Conservation (phyloP, 306 rosid genomes). For the Alnus glutinosa region DNA sequence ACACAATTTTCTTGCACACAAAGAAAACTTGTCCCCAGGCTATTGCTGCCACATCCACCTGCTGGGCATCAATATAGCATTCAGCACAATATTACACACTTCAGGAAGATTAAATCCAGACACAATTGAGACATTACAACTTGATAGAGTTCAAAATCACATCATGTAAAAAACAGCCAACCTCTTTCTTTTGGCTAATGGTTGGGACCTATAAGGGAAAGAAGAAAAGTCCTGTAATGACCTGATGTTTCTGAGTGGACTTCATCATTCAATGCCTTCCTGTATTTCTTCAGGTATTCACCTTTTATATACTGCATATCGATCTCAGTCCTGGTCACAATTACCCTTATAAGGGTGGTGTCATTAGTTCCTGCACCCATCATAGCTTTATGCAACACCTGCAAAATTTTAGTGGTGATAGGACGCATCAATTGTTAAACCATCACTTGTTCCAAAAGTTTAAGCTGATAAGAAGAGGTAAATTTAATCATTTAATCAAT, state of each 20-base stretch:
- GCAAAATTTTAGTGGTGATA: slow-evolving; percentile 20
- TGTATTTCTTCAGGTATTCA: slow-evolving; percentile 59
- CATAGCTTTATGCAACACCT: slow-evolving; percentile 73
- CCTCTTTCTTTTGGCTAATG: slow-evolving; percentile 21
- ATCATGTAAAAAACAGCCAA: not conserved
- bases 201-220: slow-evolving; percentile 62
- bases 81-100: not conserved
- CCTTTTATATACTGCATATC: slow-evolving; percentile 74
- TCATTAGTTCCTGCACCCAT: slow-evolving; percentile 82
- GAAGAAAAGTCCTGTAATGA: slow-evolving; percentile 66
- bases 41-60: no score
- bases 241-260: slow-evolving; percentile 86
- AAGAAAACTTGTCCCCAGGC: no score
- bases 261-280: slow-evolving; percentile 62
- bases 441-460: no score
- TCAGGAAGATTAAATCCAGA: not conserved
- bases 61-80: not conserved
- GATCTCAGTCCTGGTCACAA: slow-evolving; percentile 69
- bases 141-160: slow-evolving; percentile 13
- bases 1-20: no score
- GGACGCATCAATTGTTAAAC: not conserved
- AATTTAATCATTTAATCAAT: no score
- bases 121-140: not conserved
- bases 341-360: slow-evolving; percentile 49
- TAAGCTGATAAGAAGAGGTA: no score